phyloP scores from a whole-genome alignment of 805 yeast genomes.

The Lachancea nothofagi region DNA sequence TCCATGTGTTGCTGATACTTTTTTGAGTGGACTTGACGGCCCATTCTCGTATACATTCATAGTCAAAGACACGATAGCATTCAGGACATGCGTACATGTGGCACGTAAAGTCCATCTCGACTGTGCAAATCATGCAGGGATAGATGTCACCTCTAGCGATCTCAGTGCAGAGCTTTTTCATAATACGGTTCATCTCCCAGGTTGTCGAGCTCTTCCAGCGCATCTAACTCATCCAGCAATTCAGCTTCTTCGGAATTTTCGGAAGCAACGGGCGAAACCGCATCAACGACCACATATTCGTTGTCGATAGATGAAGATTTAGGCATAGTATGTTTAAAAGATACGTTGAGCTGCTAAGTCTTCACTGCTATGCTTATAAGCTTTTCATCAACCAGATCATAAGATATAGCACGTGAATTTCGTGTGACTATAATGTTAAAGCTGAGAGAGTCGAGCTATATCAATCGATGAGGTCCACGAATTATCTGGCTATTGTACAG shows the following conservation, averaged over 20 bases:
- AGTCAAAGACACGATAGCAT: conserved; percentile 81
- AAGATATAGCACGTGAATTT: too few relatives aligned
- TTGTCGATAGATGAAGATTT: background rate
- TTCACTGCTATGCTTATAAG: too few relatives aligned
- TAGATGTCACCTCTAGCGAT: conserved; percentile 52
- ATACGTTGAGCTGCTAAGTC: too few relatives aligned
- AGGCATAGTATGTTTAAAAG: too few relatives aligned
- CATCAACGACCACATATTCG: conserved; percentile 3
- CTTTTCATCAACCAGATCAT: too few relatives aligned
- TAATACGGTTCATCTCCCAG: conserved; percentile 26
- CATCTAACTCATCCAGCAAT: background rate
- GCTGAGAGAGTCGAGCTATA: too few relatives aligned
- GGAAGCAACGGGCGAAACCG: background rate
- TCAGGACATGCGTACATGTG: conserved; percentile 71
- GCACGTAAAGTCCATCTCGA: conserved; percentile 63
- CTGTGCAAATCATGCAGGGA: conserved; percentile 82
- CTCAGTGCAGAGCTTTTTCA: conserved; percentile 30
- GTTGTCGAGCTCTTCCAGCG: conserved; percentile 3
- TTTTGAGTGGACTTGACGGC: conserved; percentile 70
- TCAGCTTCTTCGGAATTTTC: conserved; percentile 1
- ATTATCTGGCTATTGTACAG: too few relatives aligned
- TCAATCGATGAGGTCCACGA: too few relatives aligned
- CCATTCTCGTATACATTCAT: conserved; percentile 84
- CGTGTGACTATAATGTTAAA: too few relatives aligned
- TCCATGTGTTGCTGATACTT: conserved; percentile 58